Base-by-base conservation (phyloP, 306 rosid genomes). In the Morella rubra region DNA sequence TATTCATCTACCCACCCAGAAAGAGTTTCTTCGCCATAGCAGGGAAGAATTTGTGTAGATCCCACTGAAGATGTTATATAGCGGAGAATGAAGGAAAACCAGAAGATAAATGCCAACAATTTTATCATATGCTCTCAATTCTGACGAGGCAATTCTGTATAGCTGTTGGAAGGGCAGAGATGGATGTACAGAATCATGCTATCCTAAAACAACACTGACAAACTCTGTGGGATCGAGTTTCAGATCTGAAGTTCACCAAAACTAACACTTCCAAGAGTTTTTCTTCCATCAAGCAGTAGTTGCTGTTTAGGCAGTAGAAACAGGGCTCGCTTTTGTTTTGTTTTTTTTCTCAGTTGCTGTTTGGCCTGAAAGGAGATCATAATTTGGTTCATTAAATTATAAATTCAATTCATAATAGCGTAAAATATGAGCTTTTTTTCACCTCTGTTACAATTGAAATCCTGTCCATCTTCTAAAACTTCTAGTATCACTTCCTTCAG, bases 381-480 rank as follows among this genome's bases (percentile, higher is more conserved):
- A 12, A 5, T 52, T 16, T 52, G 58, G 52, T 11, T 11, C 52
- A 49, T 49, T 12, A 12, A 49, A 47, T 49, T 49, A 14, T 3
- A 49, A 49, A 49, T 49, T 9, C 52, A 49, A 73, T 16, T 56
- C 45, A 49, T 56, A 82, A 61, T 47, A 66, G 44, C 59, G 72
- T 15, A 54, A 54, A 9, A 41, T 37, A 81, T 72, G 60, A 14
- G 16, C 7, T 41, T 8, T 7, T 11, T 72, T 53, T 18, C 32
- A 76, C 19, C 71, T 64, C 58, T 8, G 77, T 83, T 69, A 86
- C 75, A 89, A 78, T 59, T 81, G 89, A 81, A 92, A 88, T 54
- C 93, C 91, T 40, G 83, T 62, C 91, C 93, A 89, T 83, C 87
- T 89, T 83, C 55, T 87, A 70, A 90, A 88, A 50, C 77, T 83